Percentiles rank a stretch among this genome's conserved stretches.
Conservation (phyloP, 352 stramenopile species). For the Pythium rishiriense region DNA sequence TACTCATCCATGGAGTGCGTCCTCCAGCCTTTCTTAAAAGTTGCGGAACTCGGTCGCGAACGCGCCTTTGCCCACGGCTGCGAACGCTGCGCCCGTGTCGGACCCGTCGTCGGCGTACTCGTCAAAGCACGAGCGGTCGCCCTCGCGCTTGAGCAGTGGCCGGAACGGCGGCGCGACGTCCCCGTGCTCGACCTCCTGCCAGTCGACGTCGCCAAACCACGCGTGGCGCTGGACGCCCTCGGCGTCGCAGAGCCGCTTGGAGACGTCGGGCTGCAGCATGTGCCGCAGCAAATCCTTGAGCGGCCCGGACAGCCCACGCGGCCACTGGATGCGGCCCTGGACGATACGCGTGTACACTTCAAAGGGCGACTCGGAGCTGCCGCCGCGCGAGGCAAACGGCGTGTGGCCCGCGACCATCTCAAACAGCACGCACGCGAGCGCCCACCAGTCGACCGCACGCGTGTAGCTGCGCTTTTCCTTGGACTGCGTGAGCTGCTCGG, state of each 20-base stretch:
- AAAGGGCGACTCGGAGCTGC: constrained; percentile 80
- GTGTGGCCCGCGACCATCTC: constrained; percentile 73
- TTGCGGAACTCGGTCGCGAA: constrained; percentile 29
- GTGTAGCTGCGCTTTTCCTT: constrained; percentile 65
- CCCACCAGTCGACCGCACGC: constrained; percentile 83
- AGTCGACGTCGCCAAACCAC: constrained; percentile 74
- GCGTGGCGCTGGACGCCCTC: constrained; percentile 52
- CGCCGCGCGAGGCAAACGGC: constrained; percentile 53
- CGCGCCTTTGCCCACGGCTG: not conserved
- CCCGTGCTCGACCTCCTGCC: constrained; percentile 44
- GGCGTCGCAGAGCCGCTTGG: constrained; percentile 49
- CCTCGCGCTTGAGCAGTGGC: constrained; percentile 37
- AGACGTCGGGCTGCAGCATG: constrained; percentile 63
- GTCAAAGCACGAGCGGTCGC: constrained; percentile 68
- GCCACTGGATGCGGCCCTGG: constrained; percentile 55
- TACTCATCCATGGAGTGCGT: no score
- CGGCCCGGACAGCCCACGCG: constrained; percentile 37
- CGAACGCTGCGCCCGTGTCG: not conserved
- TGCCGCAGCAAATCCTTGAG: constrained; percentile 64
- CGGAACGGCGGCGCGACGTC: constrained; percentile 51
- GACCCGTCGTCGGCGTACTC: constrained; percentile 45
- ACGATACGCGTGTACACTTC: constrained; percentile 85
- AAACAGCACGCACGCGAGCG: constrained; percentile 77
- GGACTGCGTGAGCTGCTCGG: constrained; percentile 71
- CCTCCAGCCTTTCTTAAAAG: no score